Evolutionary conservation across 2,329 filamentous ascomycete species (phyloP).

Genomic region (Boeremia exigua): DNA sequence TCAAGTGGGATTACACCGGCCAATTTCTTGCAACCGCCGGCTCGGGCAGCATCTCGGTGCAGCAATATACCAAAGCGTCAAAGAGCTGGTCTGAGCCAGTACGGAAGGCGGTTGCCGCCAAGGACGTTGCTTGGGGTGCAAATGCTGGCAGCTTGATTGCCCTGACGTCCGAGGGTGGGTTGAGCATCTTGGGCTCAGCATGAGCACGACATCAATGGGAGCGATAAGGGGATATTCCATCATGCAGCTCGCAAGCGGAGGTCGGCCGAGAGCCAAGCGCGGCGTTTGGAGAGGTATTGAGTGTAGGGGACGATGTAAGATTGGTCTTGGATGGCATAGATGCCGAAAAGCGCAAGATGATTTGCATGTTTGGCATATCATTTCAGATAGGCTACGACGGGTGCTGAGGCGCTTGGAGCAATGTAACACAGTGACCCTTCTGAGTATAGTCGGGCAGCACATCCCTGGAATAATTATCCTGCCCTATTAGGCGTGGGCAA

Average conservation of each 20-base stretch:
- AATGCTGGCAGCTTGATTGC: constrained; percentile 76
- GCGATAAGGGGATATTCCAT: not conserved
- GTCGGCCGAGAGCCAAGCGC: not conserved
- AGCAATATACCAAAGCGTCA: constrained; percentile 84
- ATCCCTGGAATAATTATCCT: constrained; percentile 10
- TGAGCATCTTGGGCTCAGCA: constrained; percentile 69
- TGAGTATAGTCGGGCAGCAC: constrained; percentile 18
- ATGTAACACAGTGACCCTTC: constrained; percentile 31
- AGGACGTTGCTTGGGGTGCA: constrained; percentile 78
- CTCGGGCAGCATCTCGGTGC: constrained; percentile 79
- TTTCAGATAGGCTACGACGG: constrained; percentile 3
- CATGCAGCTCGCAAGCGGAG: not conserved
- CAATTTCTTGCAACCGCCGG: constrained; percentile 89
- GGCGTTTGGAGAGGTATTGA: constrained; percentile 1
- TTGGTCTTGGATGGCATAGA: constrained; percentile 7
- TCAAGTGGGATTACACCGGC: constrained; percentile 93
- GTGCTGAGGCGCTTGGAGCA: constrained; percentile 20
- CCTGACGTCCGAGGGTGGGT: constrained; percentile 74
- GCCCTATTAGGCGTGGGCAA: constrained; percentile 2
- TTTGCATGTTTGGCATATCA: constrained; percentile 3
- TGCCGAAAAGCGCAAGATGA: not conserved
- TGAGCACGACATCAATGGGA: constrained; percentile 5
- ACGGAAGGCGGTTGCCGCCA: constrained; percentile 74
- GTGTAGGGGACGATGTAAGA: constrained; percentile 8
- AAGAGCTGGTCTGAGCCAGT: constrained; percentile 92